These are phyloP conservation scores for Alternaria ventricosa DNA, from an alignment of 2,329 filamentous ascomycete genomes.

Conservation along the genomic window DNA sequence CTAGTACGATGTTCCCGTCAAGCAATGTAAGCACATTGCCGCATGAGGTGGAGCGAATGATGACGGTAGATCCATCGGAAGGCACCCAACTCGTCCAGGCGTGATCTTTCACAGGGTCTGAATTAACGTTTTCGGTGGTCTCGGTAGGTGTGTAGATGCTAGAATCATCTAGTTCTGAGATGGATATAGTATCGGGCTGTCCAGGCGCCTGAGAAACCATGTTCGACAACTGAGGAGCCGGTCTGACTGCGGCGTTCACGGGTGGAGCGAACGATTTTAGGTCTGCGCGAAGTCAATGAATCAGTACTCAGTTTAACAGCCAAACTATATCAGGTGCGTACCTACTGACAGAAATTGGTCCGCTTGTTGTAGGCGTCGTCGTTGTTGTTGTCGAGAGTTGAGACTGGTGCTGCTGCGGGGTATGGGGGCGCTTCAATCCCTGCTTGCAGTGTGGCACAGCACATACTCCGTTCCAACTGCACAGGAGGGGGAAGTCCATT, in stretches of 20 bases:
- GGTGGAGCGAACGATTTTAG: not conserved
- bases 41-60: conserved; percentile 11
- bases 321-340: not conserved
- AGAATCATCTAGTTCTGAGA: conserved; percentile 4
- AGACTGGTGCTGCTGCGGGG: not conserved
- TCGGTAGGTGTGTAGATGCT: conserved; percentile 4
- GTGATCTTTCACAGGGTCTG: not conserved
- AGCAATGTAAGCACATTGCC: conserved; percentile 12
- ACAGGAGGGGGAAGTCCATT: not conserved
- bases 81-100: not conserved
- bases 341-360: not conserved
- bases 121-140: not conserved
- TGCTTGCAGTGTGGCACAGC: not conserved
- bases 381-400: not conserved
- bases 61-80: conserved; percentile 7
- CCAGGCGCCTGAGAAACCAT: not conserved
- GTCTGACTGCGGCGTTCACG: not conserved
- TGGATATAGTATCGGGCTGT: not conserved
- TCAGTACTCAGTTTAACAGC: not conserved
- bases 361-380: not conserved
- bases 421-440: not conserved
- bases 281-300: not conserved
- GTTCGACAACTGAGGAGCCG: not conserved
- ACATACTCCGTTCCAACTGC: not conserved
- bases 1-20: conserved; percentile 11